Base-by-base conservation (phyloP, 805 yeast genomes). In the Kuraishia capsulata region DNA sequence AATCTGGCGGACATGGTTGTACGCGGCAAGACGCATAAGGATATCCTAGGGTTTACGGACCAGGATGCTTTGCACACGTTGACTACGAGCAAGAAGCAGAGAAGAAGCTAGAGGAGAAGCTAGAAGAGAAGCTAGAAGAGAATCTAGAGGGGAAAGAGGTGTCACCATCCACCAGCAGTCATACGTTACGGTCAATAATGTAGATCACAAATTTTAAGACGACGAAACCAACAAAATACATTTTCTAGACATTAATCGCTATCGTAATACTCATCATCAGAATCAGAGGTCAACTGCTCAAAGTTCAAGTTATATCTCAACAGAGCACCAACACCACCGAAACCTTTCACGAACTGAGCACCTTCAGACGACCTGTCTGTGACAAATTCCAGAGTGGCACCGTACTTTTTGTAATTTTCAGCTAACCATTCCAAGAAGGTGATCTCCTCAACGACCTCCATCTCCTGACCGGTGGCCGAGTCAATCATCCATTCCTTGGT, bases 291-390 rank as follows among this genome's bases (percentile, higher is more conserved):
- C 57, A 92, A 75, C 70, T 88, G 97, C 62, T 92, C 98, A 54
- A 92, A 92, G 69, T 92, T 92, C 51, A 92, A 92, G 65, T 88
- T 88, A 67, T 92, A 92, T 69, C 99, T 87, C 61, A 92, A 70
- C 52, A 92, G 61, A 42, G 96, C 97, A 62, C 99, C 99, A 49
- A 92, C 76, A 67, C 98, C 99, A 82, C 99, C 99, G 57, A 92
- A 92, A 43, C 99, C 99, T 52, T 79, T 81, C 43, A 83, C 94
- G 64, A 92, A 92, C 69, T 92, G 99, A 34, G 97, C 95, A 71
- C 99, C 99, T 66, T 92, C 99, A 33, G 95, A 81, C 18, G 96
- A 84, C 66, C 87, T 80, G 68, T 92, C 97, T 37, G 97, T 85
- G 50, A 92, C 96, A 52, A 92, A 92, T 69, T 92, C 99, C 53